Evolutionary conservation across 2,329 filamentous ascomycete genomes (phyloP).

Genomic region (Plenodomus tracheiphilus): DNA sequence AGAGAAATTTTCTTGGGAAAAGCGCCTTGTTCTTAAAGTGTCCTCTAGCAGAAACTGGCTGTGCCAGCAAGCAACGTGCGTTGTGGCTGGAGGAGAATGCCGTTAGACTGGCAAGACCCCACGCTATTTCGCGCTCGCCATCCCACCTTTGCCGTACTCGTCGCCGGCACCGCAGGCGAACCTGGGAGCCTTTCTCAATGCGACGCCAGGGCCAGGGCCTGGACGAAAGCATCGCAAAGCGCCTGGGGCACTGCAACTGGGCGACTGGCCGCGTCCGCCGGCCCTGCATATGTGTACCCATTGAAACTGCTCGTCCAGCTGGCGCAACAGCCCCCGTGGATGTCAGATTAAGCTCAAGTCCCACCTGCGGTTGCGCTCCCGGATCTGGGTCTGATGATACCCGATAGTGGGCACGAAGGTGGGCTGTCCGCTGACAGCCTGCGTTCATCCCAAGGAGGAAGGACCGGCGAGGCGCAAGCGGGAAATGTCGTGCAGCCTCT

Average conservation of each 20-base stretch:
- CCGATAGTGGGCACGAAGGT: constrained; percentile 25
- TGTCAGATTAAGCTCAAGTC: constrained; percentile 40
- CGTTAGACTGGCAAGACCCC: background rate
- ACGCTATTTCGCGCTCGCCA: background rate
- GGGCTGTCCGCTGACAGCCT: constrained; percentile 23
- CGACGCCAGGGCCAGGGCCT: too few species aligned
- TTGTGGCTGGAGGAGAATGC: background rate
- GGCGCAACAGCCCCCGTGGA: constrained; percentile 7
- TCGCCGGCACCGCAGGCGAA: background rate
- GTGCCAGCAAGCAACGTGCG: background rate
- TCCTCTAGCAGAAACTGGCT: background rate
- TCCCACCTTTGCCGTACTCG: background rate
- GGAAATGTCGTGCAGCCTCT: constrained; percentile 31
- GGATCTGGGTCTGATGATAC: constrained; percentile 27
- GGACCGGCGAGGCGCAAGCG: constrained; percentile 25
- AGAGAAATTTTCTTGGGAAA: constrained; percentile 14
- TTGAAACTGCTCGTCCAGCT: background rate
- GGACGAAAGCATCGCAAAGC: background rate
- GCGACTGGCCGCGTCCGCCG: background rate
- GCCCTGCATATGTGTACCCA: constrained; percentile 1
- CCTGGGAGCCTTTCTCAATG: background rate
- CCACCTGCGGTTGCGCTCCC: constrained; percentile 32
- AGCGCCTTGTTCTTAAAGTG: constrained; percentile 5
- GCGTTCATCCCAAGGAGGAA: constrained; percentile 23
- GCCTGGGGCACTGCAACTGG: background rate